A percentile compares a stretch with the other conserved stretches of the same genome.
phyloP scores from a whole-genome alignment of 495 filamentous ascomycete species.

The Monascus purpureus region DNA sequence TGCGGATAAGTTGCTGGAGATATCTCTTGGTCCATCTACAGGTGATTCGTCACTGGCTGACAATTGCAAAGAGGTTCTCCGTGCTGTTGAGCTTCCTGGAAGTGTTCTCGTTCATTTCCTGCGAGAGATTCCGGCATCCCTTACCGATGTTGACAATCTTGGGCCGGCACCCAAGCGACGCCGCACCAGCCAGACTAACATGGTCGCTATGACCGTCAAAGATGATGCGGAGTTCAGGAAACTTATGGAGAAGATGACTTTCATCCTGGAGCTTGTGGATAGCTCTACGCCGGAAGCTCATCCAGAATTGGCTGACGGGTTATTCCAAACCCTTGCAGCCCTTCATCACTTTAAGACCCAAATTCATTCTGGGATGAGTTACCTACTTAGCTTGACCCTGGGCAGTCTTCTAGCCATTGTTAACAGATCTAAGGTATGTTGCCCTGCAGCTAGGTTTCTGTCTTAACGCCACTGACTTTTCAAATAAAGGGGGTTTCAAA shows the following conservation, averaged over 20 bases:
- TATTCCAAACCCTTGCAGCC: slow-evolving; percentile 74
- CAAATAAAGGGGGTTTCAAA: slow-evolving; percentile 19
- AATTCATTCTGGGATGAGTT: slow-evolving; percentile 63
- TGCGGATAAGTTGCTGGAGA: slow-evolving; percentile 46
- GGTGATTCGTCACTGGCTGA: slow-evolving; percentile 21
- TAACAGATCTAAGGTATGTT: slow-evolving; percentile 45
- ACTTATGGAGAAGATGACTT: slow-evolving; percentile 58
- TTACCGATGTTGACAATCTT: slow-evolving; percentile 45
- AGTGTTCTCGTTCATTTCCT: slow-evolving; percentile 54
- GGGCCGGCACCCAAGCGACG: slow-evolving; percentile 59
- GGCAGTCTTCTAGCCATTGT: slow-evolving; percentile 67
- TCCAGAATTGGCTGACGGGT: slow-evolving; percentile 53
- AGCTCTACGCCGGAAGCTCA: slow-evolving; percentile 56
- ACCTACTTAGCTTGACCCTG: slow-evolving; percentile 69
- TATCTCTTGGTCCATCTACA: slow-evolving; percentile 21
- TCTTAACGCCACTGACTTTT: no score
- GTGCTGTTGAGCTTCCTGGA: slow-evolving; percentile 53
- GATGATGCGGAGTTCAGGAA: slow-evolving; percentile 42
- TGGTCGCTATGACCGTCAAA: slow-evolving; percentile 24
- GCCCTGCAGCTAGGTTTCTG: no score
- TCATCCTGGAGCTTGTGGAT: slow-evolving; percentile 81
- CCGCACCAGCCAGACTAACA: slow-evolving; percentile 55
- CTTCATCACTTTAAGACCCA: slow-evolving; percentile 64
- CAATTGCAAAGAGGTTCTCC: slow-evolving; percentile 53
- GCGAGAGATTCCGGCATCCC: slow-evolving; percentile 49